These are phyloP conservation scores for Iberis pinnata DNA, from an alignment of 345 rosid species.

Conservation along the genomic window DNA sequence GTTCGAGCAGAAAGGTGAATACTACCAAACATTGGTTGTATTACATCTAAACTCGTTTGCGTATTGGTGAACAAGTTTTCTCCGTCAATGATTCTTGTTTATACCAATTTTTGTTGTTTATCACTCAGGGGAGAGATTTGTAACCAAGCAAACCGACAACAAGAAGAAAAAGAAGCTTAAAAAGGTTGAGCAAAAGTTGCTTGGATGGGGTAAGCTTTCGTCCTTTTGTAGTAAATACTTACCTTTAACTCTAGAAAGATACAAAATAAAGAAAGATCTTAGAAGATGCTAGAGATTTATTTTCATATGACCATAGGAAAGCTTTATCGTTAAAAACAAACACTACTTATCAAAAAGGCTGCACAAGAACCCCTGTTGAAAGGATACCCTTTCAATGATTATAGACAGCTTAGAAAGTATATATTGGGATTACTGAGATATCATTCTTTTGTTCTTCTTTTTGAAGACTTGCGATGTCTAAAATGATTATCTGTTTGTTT, in stretches of 20 bases:
- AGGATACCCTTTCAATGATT: no score
- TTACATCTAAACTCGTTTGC: no score
- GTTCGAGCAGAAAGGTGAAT: slow-evolving; percentile 88
- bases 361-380: no score
- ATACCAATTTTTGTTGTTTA: no score
- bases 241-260: background rate
- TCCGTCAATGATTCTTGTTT: no score
- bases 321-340: background rate
- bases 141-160: slow-evolving; percentile 69
- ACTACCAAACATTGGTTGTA: slow-evolving; percentile 11
- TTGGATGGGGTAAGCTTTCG: slow-evolving; percentile 80
- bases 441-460: no score
- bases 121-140: slow-evolving; percentile 72
- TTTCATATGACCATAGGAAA: background rate
- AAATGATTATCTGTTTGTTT: no score
- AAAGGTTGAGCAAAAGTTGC: slow-evolving; percentile 89
- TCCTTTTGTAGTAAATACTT: slow-evolving; percentile 2
- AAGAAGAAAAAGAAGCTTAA: slow-evolving; percentile 89
- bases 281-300: slow-evolving; percentile 11
- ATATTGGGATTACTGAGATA: no score
- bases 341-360: no score
- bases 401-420: no score
- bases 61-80: no score
- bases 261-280: background rate
- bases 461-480: no score